These are phyloP conservation scores for Achaetomiella virescens DNA, from an alignment of 495 filamentous ascomycete species.

Conservation along the genomic window DNA sequence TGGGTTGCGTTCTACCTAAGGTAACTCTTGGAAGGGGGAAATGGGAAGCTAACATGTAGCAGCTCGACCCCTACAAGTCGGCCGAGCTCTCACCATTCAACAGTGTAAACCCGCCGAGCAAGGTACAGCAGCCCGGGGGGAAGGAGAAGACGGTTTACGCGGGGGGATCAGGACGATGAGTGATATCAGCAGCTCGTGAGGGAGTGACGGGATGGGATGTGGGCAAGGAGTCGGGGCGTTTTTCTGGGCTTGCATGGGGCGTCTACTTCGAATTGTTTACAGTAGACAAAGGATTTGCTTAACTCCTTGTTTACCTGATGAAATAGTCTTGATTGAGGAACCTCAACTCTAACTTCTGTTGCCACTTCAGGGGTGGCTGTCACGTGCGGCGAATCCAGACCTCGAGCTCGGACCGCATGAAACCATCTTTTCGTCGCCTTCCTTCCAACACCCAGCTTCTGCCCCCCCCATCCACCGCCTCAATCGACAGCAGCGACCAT, in stretches of 20 bases:
- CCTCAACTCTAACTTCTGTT: background rate
- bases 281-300: too few species aligned
- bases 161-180: conserved; percentile 39
- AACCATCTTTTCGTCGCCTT: conserved; percentile 6
- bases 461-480: too few species aligned
- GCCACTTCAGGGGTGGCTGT: conserved; percentile 3
- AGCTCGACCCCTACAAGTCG: conserved; percentile 61
- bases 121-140: conserved; percentile 10
- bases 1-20: conserved; percentile 26
- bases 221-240: conserved; percentile 6
- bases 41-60: conserved; percentile 17
- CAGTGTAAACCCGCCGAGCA: conserved; percentile 33
- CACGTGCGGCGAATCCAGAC: background rate
- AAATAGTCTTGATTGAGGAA: background rate
- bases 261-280: background rate
- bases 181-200: conserved; percentile 27
- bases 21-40: background rate
- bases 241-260: background rate
- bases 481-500: conserved; percentile 26
- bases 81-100: conserved; percentile 62
- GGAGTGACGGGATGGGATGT: background rate
- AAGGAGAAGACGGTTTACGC: conserved; percentile 18
- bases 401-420: background rate
- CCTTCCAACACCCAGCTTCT: background rate
- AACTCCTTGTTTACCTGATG: background rate